These are phyloP conservation scores for Trifolium fragiferum DNA, from an alignment of 306 rosid species.

Conservation along the genomic window DNA sequence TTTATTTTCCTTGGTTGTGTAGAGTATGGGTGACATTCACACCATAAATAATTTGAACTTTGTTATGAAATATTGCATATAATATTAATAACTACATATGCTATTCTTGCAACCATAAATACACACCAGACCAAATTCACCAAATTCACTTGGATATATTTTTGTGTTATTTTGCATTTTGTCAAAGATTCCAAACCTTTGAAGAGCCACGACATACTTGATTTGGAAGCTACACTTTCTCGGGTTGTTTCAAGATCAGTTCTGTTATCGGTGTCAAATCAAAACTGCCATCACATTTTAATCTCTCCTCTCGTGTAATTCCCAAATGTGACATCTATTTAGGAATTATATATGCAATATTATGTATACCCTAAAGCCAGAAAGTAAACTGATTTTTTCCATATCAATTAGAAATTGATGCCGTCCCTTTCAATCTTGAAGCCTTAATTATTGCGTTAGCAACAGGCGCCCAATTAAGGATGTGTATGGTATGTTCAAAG, in stretches of 20 bases:
- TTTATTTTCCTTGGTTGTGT: slow-evolving; percentile 11
- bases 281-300: neutral
- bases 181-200: slow-evolving; percentile 10
- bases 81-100: slow-evolving; percentile 2
- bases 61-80: slow-evolving; percentile 3
- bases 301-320: neutral
- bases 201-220: slow-evolving; percentile 16
- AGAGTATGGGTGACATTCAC: slow-evolving; percentile 4
- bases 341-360: slow-evolving; percentile 11
- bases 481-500: slow-evolving; percentile 6
- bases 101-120: slow-evolving; percentile 23
- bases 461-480: neutral
- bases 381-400: neutral
- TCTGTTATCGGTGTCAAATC: neutral
- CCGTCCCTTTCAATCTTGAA: slow-evolving; percentile 19
- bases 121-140: neutral
- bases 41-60: neutral
- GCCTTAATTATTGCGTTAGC: slow-evolving; percentile 10
- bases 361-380: neutral
- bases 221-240: slow-evolving; percentile 17
- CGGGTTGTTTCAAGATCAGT: slow-evolving; percentile 11
- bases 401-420: neutral
- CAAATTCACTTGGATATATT: slow-evolving; percentile 18
- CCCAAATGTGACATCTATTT: neutral
- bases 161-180: neutral